Conservation (phyloP, 2,329 filamentous ascomycete genomes). For the Orbilia oligospora region DNA sequence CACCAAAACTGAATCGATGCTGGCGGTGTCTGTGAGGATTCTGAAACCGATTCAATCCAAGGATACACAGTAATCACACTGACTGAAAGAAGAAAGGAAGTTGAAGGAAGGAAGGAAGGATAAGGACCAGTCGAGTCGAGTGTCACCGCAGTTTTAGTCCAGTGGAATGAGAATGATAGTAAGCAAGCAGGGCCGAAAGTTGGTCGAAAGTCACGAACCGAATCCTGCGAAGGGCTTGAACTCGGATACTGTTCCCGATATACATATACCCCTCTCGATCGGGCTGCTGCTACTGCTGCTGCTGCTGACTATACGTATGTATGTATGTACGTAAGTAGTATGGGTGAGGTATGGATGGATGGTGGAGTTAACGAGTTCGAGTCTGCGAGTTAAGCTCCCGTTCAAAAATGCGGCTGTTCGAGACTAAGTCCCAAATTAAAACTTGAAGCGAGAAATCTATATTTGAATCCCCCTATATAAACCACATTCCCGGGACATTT, state of each 20-base stretch:
- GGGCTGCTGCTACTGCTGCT: neutral
- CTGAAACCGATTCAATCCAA: slow-evolving; percentile 41
- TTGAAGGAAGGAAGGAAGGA: slow-evolving; percentile 6
- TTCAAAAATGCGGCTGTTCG: slow-evolving; percentile 47
- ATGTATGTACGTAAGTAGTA: slow-evolving; percentile 2
- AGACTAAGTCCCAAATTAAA: slow-evolving; percentile 44
- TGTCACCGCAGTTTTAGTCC: neutral
- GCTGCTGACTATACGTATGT: neutral
- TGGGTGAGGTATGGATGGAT: neutral
- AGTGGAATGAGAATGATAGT: neutral
- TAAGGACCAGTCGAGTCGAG: neutral
- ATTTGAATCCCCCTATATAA: slow-evolving; percentile 56
- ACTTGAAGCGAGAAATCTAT: slow-evolving; percentile 58
- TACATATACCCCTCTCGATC: slow-evolving; percentile 14
- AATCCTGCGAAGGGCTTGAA: neutral
- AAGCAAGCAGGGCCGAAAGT: neutral
- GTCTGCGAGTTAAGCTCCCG: slow-evolving; percentile 41
- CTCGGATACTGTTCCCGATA: neutral
- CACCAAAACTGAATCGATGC: slow-evolving; percentile 21
- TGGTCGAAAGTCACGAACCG: neutral
- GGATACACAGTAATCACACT: slow-evolving; percentile 5
- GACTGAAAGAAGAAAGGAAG: neutral
- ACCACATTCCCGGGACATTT: slow-evolving; percentile 36
- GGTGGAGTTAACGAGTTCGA: slow-evolving; percentile 17
- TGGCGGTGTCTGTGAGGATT: slow-evolving; percentile 17